Percentiles rank a stretch among this genome's conserved stretches.
phyloP scores from a whole-genome alignment of 192 early-diverging fungal genomes.

The Powellomyces hirtus region DNA sequence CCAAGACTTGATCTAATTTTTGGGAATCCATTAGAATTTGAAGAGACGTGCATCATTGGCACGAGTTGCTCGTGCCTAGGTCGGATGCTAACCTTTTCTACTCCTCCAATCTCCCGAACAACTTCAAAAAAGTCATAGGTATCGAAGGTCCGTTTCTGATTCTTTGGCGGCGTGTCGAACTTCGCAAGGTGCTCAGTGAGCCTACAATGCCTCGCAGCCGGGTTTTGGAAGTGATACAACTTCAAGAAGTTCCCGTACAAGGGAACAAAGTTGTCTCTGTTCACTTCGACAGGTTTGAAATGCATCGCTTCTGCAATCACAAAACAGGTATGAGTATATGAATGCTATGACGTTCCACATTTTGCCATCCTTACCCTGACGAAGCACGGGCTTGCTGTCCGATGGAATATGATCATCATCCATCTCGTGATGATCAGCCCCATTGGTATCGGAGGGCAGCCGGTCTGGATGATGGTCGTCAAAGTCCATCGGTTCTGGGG shows the following conservation, averaged over 20 bases:
- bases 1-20: constrained; percentile 33
- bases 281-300: constrained; percentile 12
- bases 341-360: too few relatives aligned
- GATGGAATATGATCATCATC: too few relatives aligned
- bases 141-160: constrained; percentile 38
- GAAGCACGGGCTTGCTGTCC: too few relatives aligned
- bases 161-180: constrained; percentile 37
- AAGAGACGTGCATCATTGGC: not conserved
- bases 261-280: constrained; percentile 18
- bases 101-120: constrained; percentile 34
- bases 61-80: not conserved
- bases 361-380: too few relatives aligned
- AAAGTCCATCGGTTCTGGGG: too few relatives aligned
- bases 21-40: not conserved
- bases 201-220: constrained; percentile 20
- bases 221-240: constrained; percentile 26
- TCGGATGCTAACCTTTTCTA: constrained; percentile 23
- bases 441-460: too few relatives aligned
- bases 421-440: too few relatives aligned
- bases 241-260: constrained; percentile 31
- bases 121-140: constrained; percentile 31
- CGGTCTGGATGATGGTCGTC: too few relatives aligned
- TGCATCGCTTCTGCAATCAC: not conserved
- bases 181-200: constrained; percentile 35
- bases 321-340: too few relatives aligned